These are phyloP conservation scores for Calonectria pteridis DNA, from an alignment of 2,329 filamentous ascomycete genomes.

Conservation along the genomic window DNA sequence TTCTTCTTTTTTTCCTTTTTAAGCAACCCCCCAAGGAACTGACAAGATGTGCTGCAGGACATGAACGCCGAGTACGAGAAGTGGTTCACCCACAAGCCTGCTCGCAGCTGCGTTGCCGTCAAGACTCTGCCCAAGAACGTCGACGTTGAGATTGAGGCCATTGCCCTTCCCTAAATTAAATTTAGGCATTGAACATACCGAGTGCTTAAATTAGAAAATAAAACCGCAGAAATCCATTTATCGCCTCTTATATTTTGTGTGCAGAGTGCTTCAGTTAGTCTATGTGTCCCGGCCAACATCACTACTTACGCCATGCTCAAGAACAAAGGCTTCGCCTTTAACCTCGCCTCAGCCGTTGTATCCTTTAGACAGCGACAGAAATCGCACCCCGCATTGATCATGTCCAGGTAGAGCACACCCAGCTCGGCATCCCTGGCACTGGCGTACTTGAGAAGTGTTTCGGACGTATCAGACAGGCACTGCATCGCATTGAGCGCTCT, in stretches of 20 bases:
- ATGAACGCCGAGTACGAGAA: conserved; percentile 91
- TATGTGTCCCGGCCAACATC: neutral
- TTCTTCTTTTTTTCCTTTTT: too few relatives aligned
- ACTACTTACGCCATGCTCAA: neutral
- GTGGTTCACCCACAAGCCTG: conserved; percentile 86
- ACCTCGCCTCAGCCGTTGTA: neutral
- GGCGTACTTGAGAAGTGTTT: neutral
- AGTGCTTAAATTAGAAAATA: neutral
- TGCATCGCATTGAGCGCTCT: neutral
- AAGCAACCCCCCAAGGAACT: neutral
- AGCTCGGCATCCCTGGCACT: neutral
- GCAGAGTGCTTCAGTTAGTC: neutral
- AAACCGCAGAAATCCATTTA: neutral
- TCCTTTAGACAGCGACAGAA: neutral
- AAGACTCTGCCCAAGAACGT: conserved; percentile 89
- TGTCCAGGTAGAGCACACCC: neutral
- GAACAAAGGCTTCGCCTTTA: neutral
- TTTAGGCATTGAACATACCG: neutral
- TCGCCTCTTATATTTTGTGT: neutral
- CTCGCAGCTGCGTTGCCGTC: conserved; percentile 90
- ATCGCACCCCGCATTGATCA: neutral
- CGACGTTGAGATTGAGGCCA: conserved; percentile 90
- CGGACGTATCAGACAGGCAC: neutral
- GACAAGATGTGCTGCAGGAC: conserved; percentile 54
- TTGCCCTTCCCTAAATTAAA: conserved; percentile 72